Base-by-base conservation (phyloP, 176 grass and related monocot genomes). In the Pharus latifolius region DNA sequence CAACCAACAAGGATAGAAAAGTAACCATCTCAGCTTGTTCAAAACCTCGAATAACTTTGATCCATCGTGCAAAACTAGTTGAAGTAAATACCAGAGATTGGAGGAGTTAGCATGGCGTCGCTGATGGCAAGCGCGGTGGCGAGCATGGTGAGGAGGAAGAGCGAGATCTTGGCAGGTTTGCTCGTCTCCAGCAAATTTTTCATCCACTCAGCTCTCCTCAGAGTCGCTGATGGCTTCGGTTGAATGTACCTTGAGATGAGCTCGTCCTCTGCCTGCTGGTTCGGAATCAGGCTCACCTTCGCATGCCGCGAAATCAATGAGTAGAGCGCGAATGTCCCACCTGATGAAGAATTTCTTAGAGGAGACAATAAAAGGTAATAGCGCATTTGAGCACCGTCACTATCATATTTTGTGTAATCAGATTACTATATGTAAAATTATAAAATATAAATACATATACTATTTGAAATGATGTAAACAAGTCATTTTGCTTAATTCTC, bases 281-380 rank as follows among this genome's bases (percentile, higher is more conserved):
- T 93, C 0, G 90, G 90, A 45, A 93, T 53, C 1, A 93, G 67
- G 26, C 47, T 62, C 24, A 89, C 79, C 35, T 73, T 93, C 0
- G 82, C 82, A 65, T 93, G 74, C 37, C 90, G 70, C 5, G 78
- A 89, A 45, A 93, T 80, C 22, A 93, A 28, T 9, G 90, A 93
- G 63, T 93, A 93, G 7, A 93, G 78, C 3, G 85, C 90, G 17
- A 93, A 93, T 9, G 90, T 89, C 1, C 90, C 90, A 2, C 89
- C 85, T 92, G 55, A 62, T 6, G 0, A 47, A 62, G 3, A 23
- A 24, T 48, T 4, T 13, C 0, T 7, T 32, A n/a, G n/a, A n/a
- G n/a, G n/a, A n/a, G n/a, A n/a, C n/a, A n/a, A n/a, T n/a, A n/a
- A n/a, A n/a, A n/a, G n/a, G n/a, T n/a, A n/a, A n/a, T n/a, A n/a